Evolutionary conservation across 2,329 filamentous ascomycete species (phyloP).

Genomic region (Colletotrichum godetiae): DNA sequence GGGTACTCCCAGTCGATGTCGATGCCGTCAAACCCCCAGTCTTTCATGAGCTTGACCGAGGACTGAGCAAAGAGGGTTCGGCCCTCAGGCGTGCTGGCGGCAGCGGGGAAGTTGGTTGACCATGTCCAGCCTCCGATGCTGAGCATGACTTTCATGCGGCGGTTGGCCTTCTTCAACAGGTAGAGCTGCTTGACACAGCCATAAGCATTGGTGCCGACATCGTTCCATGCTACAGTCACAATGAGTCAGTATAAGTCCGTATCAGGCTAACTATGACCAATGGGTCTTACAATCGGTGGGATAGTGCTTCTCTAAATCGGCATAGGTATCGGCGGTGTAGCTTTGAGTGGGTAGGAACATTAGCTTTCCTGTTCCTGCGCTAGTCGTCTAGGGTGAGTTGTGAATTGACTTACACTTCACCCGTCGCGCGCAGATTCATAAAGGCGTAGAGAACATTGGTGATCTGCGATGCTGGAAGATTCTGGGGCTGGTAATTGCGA

Average conservation of each 20-base stretch:
- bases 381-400: background rate
- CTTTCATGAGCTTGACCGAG: slow-evolving; percentile 75
- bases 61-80: slow-evolving; percentile 74
- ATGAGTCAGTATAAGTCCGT: background rate
- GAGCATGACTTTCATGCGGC: slow-evolving; percentile 80
- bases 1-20: slow-evolving; percentile 71
- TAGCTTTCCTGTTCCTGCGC: background rate
- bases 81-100: slow-evolving; percentile 70
- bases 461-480: slow-evolving; percentile 76
- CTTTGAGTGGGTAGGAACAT: slow-evolving; percentile 42
- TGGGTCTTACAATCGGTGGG: slow-evolving; percentile 67
- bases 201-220: slow-evolving; percentile 68
- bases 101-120: slow-evolving; percentile 74
- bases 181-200: slow-evolving; percentile 83
- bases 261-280: background rate
- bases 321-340: slow-evolving; percentile 74
- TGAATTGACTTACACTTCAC: slow-evolving; percentile 70
- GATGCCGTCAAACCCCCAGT: slow-evolving; percentile 71
- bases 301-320: slow-evolving; percentile 81
- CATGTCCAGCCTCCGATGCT: slow-evolving; percentile 87
- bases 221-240: slow-evolving; percentile 14
- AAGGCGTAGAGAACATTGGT: slow-evolving; percentile 87
- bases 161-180: slow-evolving; percentile 79
- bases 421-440: slow-evolving; percentile 77
- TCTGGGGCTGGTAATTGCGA: slow-evolving; percentile 76